Evolutionary conservation across 2,329 filamentous ascomycete species (phyloP), one percentile per base, ranked within the genome.

Genomic region (Calonectria pseudoturangicola): DNA sequence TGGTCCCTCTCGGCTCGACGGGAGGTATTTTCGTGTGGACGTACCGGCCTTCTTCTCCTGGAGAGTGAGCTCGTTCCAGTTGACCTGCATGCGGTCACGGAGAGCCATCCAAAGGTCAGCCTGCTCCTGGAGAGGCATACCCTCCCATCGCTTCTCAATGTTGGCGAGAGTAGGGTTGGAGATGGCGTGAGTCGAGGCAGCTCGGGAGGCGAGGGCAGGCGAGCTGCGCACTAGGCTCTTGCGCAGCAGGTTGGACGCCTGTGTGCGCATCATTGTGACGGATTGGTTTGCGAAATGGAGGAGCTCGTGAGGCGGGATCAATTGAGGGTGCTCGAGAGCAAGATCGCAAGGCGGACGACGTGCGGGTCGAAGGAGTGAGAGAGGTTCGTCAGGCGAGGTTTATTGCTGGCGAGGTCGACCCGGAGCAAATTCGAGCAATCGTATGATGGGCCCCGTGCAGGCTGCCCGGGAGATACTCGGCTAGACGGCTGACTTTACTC

Each of bases 91-190:
- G 84, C 97, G 94, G 89, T 99, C 97, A 87, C 97, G 92, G 86
- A 99, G 90, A 81, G 94, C 90, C 97, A 99, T 99, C 97, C 97
- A 99, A 82, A 99, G 90, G 85, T 99, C 97, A 79, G 97, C 97
- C 92, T 99, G 97, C 92, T 99, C 97, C 90, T 98, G 95, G 77
- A 97, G 95, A 73, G 96, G 96, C 94, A 98, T 96, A 76, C 89
- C 92, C 90, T 99, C 97, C 97, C 97, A 99, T 89, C 97, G 92
- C 93, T 98, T 98, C 93, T 99, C 97, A 84, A 99, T 98, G 88
- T 98, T 95, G 87, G 95, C 94, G 83, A 99, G 92, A 72, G 95
- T 98, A 80, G 97, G 97, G 90, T 98, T 98, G 83, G 96, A 97
- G 88, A 99, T 97, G 85, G 96, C 96, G 86, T 98, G 95, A 80